Evolutionary conservation across 1,284 basidiomycete species (phyloP).

Genomic region (Amylostereum chailletii): DNA sequence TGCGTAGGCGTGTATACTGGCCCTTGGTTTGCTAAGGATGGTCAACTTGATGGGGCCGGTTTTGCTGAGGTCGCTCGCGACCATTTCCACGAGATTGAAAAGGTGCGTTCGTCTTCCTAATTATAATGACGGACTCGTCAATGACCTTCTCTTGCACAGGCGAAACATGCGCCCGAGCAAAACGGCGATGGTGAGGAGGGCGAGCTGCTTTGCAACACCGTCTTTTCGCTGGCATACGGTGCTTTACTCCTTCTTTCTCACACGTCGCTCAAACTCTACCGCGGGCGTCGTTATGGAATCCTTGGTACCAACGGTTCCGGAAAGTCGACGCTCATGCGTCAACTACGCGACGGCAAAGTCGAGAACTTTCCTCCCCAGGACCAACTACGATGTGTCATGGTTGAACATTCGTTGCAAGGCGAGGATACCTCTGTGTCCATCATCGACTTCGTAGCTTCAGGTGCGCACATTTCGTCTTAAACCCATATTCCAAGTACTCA

Average conservation of each 20-base stretch:
- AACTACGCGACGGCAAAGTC: conserved; percentile 90
- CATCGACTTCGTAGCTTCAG: conserved; percentile 83
- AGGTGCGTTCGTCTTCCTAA: conserved; percentile 25
- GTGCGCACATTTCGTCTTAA: conserved; percentile 30
- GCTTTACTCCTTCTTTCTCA: conserved; percentile 93
- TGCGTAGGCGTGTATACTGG: conserved; percentile 66
- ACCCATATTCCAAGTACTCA: conserved; percentile 2
- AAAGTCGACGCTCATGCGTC: conserved; percentile 95
- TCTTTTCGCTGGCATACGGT: conserved; percentile 96
- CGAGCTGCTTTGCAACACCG: conserved; percentile 84
- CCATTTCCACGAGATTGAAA: conserved; percentile 74
- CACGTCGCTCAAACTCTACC: conserved; percentile 84
- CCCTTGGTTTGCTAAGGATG: conserved; percentile 49
- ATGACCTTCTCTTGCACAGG: conserved; percentile 27
- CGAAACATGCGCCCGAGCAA: conserved; percentile 36
- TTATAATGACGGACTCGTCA: background rate
- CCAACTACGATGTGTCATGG: conserved; percentile 86
- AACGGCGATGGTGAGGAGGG: conserved; percentile 60
- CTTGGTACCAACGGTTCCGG: conserved; percentile 94
- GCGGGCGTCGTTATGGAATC: conserved; percentile 92
- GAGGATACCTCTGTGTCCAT: conserved; percentile 80
- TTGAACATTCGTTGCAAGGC: conserved; percentile 92
- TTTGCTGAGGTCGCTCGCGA: conserved; percentile 62
- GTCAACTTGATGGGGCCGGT: conserved; percentile 28
- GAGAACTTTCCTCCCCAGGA: conserved; percentile 93